Percentiles rank a stretch among this genome's conserved stretches.
phyloP scores from a whole-genome alignment of 2,329 filamentous ascomycete species.

The Coniochaeta hoffmannii region DNA sequence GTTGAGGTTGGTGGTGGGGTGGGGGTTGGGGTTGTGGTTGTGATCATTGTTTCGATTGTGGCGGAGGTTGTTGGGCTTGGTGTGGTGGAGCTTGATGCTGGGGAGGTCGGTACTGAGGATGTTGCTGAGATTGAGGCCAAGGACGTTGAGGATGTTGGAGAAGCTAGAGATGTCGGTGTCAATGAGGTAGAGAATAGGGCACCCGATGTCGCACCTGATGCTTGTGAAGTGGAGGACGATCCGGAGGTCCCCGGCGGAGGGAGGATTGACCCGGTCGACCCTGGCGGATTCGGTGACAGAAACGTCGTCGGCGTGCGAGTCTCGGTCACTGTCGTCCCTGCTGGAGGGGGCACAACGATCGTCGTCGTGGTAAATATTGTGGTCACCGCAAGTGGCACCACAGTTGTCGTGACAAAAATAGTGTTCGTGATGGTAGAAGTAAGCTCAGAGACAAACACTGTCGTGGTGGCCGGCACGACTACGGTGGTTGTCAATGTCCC shows the following conservation, averaged over 20 bases:
- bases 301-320: neutral
- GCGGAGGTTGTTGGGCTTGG: neutral
- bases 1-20: slow-evolving; percentile 3
- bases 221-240: neutral
- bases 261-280: neutral
- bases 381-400: slow-evolving; percentile 7
- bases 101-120: neutral
- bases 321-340: neutral
- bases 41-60: neutral
- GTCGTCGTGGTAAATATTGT: slow-evolving; percentile 8
- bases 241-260: neutral
- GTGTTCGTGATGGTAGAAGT: slow-evolving; percentile 6
- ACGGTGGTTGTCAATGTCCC: neutral
- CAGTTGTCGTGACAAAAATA: slow-evolving; percentile 10
- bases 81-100: neutral
- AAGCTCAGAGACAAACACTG: slow-evolving; percentile 4
- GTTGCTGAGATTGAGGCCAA: neutral
- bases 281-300: neutral
- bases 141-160: neutral
- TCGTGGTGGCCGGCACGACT: slow-evolving; percentile 7
- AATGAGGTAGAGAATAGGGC: neutral
- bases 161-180: neutral
- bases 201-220: neutral
- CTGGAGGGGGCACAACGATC: neutral
- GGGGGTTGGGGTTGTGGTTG: slow-evolving; percentile 2